These are phyloP conservation scores for Cadophora gregata DNA, from an alignment of 2,329 filamentous ascomycete species.

Conservation along the genomic window DNA sequence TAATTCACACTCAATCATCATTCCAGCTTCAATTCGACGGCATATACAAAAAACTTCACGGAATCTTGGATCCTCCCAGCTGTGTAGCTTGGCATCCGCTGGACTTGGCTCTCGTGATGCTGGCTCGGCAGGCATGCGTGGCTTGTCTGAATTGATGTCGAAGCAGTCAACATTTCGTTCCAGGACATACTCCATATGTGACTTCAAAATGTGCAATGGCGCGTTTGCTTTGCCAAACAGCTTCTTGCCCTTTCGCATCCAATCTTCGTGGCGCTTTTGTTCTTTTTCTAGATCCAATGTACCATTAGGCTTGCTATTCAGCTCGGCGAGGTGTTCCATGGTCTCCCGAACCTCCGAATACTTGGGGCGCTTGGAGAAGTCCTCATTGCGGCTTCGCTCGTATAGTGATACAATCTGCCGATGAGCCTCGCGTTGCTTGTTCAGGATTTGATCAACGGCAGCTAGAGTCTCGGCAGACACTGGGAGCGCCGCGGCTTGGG, in stretches of 20 bases:
- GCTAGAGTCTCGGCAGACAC: conserved; percentile 82
- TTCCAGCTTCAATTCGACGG: conserved; percentile 87
- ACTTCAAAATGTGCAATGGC: conserved; percentile 91
- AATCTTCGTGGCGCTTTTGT: conserved; percentile 94
- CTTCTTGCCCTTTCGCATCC: conserved; percentile 99
- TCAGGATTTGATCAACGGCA: conserved; percentile 87
- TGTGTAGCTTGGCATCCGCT: conserved; percentile 55
- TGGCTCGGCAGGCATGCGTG: conserved; percentile 88
- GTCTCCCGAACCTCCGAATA: conserved; percentile 92
- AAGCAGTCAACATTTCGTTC: conserved; percentile 92
- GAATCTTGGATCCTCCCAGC: conserved; percentile 66
- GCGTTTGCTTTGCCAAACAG: conserved; percentile 98
- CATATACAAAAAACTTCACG: conserved; percentile 97
- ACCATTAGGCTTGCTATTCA: conserved; percentile 91
- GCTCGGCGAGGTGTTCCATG: conserved; percentile 82
- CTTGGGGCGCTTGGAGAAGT: conserved; percentile 80
- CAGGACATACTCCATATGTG: conserved; percentile 91
- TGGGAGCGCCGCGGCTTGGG: conserved; percentile 70
- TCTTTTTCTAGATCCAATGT: conserved; percentile 94
- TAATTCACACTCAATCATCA: conserved; percentile 99
- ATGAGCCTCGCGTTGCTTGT: conserved; percentile 94
- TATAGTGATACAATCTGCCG: conserved; percentile 84
- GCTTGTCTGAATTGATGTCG: conserved; percentile 82
- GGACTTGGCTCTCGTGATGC: conserved; percentile 82
- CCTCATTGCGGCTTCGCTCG: conserved; percentile 74